These are phyloP conservation scores for Pelargonium myrrhifolium DNA, from an alignment of 441 rosid genomes.

Conservation along the genomic window DNA sequence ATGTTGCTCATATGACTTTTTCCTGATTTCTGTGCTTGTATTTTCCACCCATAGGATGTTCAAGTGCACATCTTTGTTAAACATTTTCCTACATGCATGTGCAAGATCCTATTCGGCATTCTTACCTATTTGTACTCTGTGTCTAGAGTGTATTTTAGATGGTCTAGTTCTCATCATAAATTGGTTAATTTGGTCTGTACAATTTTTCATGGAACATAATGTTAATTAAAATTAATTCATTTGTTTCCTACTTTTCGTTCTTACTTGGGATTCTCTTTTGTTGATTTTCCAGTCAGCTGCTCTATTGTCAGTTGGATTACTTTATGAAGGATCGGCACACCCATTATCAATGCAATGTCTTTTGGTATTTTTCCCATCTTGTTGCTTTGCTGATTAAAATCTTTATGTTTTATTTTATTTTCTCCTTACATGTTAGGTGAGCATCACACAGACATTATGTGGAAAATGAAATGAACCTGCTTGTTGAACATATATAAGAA, in stretches of 20 bases:
- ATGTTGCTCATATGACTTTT: background rate
- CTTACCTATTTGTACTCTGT: background rate
- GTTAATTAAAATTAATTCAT: background rate
- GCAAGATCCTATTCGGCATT: background rate
- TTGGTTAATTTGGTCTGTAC: background rate
- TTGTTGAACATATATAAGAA: background rate
- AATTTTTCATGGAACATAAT: background rate
- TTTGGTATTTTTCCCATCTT: slow-evolving; percentile 43
- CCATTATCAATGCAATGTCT: slow-evolving; percentile 82
- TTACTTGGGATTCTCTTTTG: slow-evolving; percentile 6
- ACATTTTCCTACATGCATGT: background rate
- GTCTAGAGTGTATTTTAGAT: slow-evolving; percentile 1
- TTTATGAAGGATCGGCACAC: slow-evolving; percentile 95
- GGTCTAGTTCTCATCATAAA: background rate
- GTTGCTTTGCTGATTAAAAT: slow-evolving; percentile 3
- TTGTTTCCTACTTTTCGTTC: slow-evolving; percentile 4
- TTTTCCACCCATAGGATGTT: background rate
- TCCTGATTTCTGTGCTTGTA: background rate
- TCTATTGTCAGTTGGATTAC: slow-evolving; percentile 82
- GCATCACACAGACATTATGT: slow-evolving; percentile 4
- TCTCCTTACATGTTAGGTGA: background rate
- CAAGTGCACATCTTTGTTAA: background rate
- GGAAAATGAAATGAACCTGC: background rate
- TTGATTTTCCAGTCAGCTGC: slow-evolving; percentile 74
- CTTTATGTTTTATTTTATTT: background rate